Evolutionary conservation across 1,139 yeast genomes (phyloP).

Genomic region (Yamadazyma dendronema): DNA sequence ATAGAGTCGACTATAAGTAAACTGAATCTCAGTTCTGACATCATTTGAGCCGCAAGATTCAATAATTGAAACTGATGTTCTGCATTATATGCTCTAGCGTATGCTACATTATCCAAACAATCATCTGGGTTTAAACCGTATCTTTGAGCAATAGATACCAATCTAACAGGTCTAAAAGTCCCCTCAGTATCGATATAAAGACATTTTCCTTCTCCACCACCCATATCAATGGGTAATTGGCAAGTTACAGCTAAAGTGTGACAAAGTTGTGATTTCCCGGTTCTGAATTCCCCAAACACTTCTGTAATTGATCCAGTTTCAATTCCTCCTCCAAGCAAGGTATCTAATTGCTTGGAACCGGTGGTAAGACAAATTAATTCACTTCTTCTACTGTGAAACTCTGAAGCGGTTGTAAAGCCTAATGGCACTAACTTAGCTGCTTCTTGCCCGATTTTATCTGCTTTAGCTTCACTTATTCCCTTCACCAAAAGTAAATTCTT

Average conservation of each 20-base stretch:
- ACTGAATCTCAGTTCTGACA: conserved; percentile 86
- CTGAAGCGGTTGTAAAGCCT: conserved; percentile 98
- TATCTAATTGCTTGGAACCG: conserved; percentile 92
- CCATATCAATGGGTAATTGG: conserved; percentile 94
- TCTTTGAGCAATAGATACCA: conserved; percentile 86
- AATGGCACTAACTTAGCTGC: conserved; percentile 88
- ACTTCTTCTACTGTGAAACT: conserved; percentile 84
- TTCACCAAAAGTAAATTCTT: conserved; percentile 73
- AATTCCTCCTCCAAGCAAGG: conserved; percentile 92
- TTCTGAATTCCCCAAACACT: conserved; percentile 94
- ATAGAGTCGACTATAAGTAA: conserved; percentile 90
- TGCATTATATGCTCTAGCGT: conserved; percentile 95
- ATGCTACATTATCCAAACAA: conserved; percentile 93
- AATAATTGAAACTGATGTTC: conserved; percentile 90
- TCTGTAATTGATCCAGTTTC: conserved; percentile 98
- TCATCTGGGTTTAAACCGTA: conserved; percentile 94
- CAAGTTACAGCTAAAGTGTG: conserved; percentile 97
- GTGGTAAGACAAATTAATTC: conserved; percentile 92
- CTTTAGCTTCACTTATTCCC: conserved; percentile 95
- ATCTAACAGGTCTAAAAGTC: conserved; percentile 88
- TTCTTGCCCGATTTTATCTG: conserved; percentile 77
- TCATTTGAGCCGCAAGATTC: conserved; percentile 91
- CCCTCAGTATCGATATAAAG: conserved; percentile 96
- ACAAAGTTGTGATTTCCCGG: conserved; percentile 96
- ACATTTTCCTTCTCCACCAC: conserved; percentile 99